Evolutionary conservation across 495 filamentous ascomycete genomes (phyloP).

Genomic region (Penicillium parvum): DNA sequence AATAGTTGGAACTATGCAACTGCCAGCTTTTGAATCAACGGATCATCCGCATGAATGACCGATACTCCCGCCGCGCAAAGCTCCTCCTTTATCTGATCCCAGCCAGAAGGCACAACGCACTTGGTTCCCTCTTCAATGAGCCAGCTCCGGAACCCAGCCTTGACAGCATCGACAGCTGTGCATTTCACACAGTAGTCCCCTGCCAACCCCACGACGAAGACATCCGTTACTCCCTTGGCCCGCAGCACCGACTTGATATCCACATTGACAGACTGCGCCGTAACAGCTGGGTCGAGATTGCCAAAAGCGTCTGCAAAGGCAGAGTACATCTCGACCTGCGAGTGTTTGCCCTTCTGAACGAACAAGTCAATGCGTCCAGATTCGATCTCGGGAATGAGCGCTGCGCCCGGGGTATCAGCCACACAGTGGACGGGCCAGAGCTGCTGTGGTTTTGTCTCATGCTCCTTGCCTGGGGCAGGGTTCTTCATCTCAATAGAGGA

Average conservation of each 20-base stretch:
- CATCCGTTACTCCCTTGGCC: slow-evolving; percentile 58
- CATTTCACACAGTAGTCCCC: slow-evolving; percentile 84
- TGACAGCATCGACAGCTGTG: slow-evolving; percentile 72
- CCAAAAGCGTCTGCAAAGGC: slow-evolving; percentile 76
- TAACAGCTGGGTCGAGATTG: slow-evolving; percentile 41
- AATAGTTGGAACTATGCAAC: slow-evolving; percentile 2
- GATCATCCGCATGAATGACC: slow-evolving; percentile 46
- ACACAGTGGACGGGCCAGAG: slow-evolving; percentile 94
- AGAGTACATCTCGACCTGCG: slow-evolving; percentile 83
- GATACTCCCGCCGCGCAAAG: slow-evolving; percentile 51
- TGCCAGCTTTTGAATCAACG: slow-evolving; percentile 44
- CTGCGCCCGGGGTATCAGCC: slow-evolving; percentile 65
- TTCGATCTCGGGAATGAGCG: slow-evolving; percentile 72
- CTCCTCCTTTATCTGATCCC: slow-evolving; percentile 53
- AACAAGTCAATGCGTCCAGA: slow-evolving; percentile 52
- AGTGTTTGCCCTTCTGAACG: slow-evolving; percentile 72
- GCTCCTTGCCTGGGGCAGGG: slow-evolving; percentile 52
- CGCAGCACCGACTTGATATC: slow-evolving; percentile 55
- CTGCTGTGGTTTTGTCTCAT: slow-evolving; percentile 59
- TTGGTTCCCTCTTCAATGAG: slow-evolving; percentile 75
- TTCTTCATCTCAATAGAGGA: slow-evolving; percentile 62
- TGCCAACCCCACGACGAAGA: slow-evolving; percentile 82
- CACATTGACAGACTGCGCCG: slow-evolving; percentile 46
- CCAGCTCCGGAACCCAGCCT: slow-evolving; percentile 70
- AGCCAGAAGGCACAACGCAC: slow-evolving; percentile 58